Base-by-base conservation (phyloP, 129 eudicot genomes). In the Artemisia annua region DNA sequence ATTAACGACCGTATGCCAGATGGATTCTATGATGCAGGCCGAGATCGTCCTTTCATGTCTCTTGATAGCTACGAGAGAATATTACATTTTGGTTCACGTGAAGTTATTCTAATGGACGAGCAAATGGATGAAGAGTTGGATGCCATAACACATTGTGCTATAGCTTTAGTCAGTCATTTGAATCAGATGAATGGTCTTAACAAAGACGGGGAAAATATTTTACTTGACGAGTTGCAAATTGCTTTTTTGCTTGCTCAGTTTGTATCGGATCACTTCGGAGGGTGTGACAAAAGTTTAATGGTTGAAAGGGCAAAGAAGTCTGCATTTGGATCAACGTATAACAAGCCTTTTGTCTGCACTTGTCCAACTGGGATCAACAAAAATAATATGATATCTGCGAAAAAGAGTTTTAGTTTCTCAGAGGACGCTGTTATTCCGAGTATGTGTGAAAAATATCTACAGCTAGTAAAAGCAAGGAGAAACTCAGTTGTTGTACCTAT, bases 1-100 rank as follows among this genome's bases (percentile, higher is more conserved):
- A 76, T 78, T 52, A 87, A 82, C 44, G 97, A 94, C 65, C 55
- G 70, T 77, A 75, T 94, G 52, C 88, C 93, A 66, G 99, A 94
- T 86, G 99, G 99, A 4, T 94, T 94, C 82, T 94, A 90, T 88
- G 99, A 94, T 78, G 99, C 97, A 11, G 97, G 99, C 48, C 83
- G 99, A 63, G 97, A 93, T 79, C 95, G 97, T 11, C 99, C 97
- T 55, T 94, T 94, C 60, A 79, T 90, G 86, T 76, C 93, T 16
- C 88, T 94, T 26, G 69, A 59, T 48, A 83, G 80, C 55, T 94
- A 94, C 74, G 91, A 94, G 73, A 76, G 85, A 76, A 79, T 49
- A 76, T 57, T 83, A 28, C 90, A 83, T 70, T 77, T 83, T 52
- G 84, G 84, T 71, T 88, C 96, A 20, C 99, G 99, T 58, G 97